Percentiles rank a stretch among this genome's conserved stretches.
Conservation (phyloP, 305 asterid genomes). For the Plantago lanceolata region DNA sequence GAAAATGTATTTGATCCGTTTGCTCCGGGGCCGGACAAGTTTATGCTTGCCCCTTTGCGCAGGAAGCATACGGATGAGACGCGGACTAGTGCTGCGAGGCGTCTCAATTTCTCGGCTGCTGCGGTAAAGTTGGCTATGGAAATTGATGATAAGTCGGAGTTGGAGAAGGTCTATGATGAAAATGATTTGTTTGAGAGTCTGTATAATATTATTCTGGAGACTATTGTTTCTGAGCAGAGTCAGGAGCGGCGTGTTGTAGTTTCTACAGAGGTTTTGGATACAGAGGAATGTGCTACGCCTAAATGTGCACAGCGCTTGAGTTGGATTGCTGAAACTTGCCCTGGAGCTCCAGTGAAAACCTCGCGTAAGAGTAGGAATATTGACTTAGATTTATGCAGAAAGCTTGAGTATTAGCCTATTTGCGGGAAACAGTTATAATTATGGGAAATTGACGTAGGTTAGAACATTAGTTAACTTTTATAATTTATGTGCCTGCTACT, state of each 20-base stretch:
- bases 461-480: not conserved
- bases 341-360: conserved; percentile 35
- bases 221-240: conserved; percentile 22
- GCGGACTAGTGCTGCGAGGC: conserved; percentile 20
- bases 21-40: conserved; percentile 28
- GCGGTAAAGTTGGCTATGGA: not conserved
- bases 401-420: conserved; percentile 30
- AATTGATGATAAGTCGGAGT: not conserved
- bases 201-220: conserved; percentile 29
- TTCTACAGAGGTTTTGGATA: not conserved
- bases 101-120: conserved; percentile 22
- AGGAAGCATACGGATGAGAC: conserved; percentile 20
- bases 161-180: conserved; percentile 20
- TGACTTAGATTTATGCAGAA: conserved; percentile 33
- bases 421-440: not conserved
- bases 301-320: conserved; percentile 25
- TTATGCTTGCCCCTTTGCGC: conserved; percentile 27
- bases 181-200: conserved; percentile 26
- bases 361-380: conserved; percentile 21
- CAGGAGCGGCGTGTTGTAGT: not conserved
- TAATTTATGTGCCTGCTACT: no score
- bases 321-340: conserved; percentile 39
- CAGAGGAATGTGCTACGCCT: conserved; percentile 36
- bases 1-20: conserved; percentile 32
- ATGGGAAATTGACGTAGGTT: not conserved